phyloP scores from a whole-genome alignment of 495 filamentous ascomycete species.

The Cercophora newfieldiana region DNA sequence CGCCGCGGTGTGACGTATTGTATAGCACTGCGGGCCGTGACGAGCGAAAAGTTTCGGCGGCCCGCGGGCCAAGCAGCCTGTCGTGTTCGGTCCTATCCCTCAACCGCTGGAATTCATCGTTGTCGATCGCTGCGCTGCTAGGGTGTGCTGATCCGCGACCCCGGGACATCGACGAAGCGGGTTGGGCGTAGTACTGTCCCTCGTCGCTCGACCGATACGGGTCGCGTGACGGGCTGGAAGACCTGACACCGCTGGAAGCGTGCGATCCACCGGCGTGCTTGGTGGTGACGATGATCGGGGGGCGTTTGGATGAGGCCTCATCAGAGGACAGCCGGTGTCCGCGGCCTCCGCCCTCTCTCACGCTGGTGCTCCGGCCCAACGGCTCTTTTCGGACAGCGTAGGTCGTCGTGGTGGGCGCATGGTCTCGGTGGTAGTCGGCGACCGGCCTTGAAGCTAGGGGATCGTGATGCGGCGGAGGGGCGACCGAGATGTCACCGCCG shows the following conservation, averaged over 20 bases:
- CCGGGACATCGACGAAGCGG: slow-evolving; percentile 49
- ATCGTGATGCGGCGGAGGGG: slow-evolving; percentile 43
- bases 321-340: slow-evolving; percentile 40
- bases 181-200: slow-evolving; percentile 49
- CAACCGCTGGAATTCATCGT: slow-evolving; percentile 47
- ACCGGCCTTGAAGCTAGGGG: slow-evolving; percentile 30
- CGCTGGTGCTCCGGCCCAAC: slow-evolving; percentile 40
- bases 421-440: slow-evolving; percentile 33
- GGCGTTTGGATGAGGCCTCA: slow-evolving; percentile 41
- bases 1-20: slow-evolving; percentile 31
- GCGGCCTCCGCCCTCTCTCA: slow-evolving; percentile 38
- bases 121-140: slow-evolving; percentile 40
- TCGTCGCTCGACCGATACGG: slow-evolving; percentile 52
- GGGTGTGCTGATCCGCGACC: slow-evolving; percentile 29
- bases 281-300: slow-evolving; percentile 49
- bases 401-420: slow-evolving; percentile 40
- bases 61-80: slow-evolving; percentile 30
- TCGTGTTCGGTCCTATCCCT: slow-evolving; percentile 47
- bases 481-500: slow-evolving; percentile 41
- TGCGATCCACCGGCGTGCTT: slow-evolving; percentile 23
- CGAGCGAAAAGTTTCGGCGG: slow-evolving; percentile 41
- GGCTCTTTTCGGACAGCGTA: slow-evolving; percentile 53
- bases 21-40: slow-evolving; percentile 39
- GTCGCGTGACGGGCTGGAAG: slow-evolving; percentile 48
- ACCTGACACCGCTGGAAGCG: slow-evolving; percentile 30